These are phyloP conservation scores for Chenopodium quinoa DNA, from an alignment of 148 eudicot genomes.

Conservation along the genomic window DNA sequence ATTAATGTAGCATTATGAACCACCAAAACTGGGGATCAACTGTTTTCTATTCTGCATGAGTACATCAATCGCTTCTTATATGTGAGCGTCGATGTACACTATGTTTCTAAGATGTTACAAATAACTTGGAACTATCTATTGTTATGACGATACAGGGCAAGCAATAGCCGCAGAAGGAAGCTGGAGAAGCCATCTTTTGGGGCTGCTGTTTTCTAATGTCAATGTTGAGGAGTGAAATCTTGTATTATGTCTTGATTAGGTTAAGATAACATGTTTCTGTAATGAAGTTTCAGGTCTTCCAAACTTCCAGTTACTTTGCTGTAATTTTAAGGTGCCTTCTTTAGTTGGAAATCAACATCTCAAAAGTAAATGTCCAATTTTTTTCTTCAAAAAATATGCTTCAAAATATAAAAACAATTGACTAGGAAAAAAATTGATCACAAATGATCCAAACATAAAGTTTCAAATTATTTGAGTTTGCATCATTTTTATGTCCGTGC, in stretches of 20 bases:
- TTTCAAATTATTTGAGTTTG: too few relatives aligned
- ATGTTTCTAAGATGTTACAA: not conserved
- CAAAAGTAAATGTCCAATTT: too few relatives aligned
- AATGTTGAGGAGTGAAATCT: not conserved
- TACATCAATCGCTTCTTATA: not conserved
- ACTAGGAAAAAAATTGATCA: too few relatives aligned
- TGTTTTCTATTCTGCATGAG: not conserved
- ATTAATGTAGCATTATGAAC: not conserved
- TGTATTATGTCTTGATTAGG: not conserved
- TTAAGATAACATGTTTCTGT: not conserved
- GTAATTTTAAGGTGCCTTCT: too few relatives aligned
- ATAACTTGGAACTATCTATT: not conserved
- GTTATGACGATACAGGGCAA: slow-evolving; percentile 52
- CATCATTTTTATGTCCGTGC: too few relatives aligned
- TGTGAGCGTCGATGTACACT: not conserved
- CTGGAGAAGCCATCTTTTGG: slow-evolving; percentile 48
- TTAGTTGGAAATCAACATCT: too few relatives aligned
- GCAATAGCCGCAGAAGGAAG: slow-evolving; percentile 56
- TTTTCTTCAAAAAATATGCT: too few relatives aligned
- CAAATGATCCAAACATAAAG: too few relatives aligned
- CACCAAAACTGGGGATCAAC: not conserved
- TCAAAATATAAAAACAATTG: too few relatives aligned
- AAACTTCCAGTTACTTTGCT: too few relatives aligned
- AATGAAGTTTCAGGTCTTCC: too few relatives aligned
- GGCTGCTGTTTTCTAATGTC: slow-evolving; percentile 22